Conservation (phyloP, 768 basidiomycete species). For the Artomyces pyxidatus region DNA sequence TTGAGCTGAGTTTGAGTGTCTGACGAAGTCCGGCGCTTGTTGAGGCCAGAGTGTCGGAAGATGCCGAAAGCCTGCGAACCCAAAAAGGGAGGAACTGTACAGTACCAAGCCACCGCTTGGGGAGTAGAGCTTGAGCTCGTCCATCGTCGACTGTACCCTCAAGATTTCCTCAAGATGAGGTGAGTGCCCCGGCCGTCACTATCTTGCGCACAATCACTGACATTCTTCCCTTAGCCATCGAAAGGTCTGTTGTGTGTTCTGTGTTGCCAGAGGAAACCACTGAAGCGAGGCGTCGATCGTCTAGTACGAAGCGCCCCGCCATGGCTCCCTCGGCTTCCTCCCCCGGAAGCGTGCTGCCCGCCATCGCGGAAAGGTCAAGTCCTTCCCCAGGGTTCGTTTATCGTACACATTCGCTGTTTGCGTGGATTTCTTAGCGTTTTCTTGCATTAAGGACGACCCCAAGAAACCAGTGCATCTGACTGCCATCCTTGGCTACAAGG, state of each 20-base stretch:
- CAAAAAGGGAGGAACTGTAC: conserved; percentile 10
- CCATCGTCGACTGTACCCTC: conserved; percentile 6
- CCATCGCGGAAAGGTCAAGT: conserved; percentile 98
- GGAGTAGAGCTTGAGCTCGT: neutral
- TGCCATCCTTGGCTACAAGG: conserved; percentile 98
- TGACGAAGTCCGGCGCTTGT: no score
- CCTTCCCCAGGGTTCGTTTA: conserved; percentile 86
- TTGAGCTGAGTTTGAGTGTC: no score
- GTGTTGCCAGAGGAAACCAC: conserved; percentile 15
- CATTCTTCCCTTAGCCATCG: conserved; percentile 54
- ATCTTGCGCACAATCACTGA: conserved; percentile 14
- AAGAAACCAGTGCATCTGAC: conserved; percentile 99
- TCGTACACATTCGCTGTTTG: no score
- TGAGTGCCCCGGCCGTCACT: conserved; percentile 18
- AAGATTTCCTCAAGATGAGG: conserved; percentile 29
- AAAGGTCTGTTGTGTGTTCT: conserved; percentile 48
- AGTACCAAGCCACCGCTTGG: conserved; percentile 14
- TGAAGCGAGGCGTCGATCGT: conserved; percentile 20
- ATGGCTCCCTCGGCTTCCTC: conserved; percentile 95
- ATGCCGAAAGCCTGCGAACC: neutral
- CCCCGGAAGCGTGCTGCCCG: conserved; percentile 95
- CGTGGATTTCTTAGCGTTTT: no score
- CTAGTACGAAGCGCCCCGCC: conserved; percentile 97
- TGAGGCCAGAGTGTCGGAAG: no score
- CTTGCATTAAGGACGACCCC: conserved; percentile 79